Evolutionary conservation across 192 early-diverging fungal species (phyloP).

Genomic region (Coemansia sp.): DNA sequence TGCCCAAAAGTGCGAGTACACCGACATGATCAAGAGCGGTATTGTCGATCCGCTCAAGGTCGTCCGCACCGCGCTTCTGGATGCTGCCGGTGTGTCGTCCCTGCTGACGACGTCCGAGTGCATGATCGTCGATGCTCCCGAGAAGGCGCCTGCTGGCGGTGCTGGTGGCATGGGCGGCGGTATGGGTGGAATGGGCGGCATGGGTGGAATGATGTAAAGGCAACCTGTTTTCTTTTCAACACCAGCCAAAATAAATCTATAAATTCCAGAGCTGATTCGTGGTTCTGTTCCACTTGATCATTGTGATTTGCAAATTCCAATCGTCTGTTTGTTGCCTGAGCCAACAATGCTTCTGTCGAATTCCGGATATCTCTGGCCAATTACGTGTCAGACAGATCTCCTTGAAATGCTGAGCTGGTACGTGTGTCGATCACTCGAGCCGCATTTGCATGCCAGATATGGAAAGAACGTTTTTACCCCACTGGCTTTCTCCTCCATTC

Average conservation of each 20-base stretch:
- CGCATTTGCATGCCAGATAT: too few species aligned
- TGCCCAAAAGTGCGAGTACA: slow-evolving; percentile 87
- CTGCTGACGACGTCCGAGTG: slow-evolving; percentile 97
- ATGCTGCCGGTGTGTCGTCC: slow-evolving; percentile 95
- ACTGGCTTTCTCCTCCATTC: too few species aligned
- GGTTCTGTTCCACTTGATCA: background rate
- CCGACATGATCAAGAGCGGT: slow-evolving; percentile 95
- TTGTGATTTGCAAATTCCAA: background rate
- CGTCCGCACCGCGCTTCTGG: slow-evolving; percentile 95
- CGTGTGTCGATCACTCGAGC: too few species aligned
- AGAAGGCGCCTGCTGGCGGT: slow-evolving; percentile 61
- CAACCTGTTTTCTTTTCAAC: background rate
- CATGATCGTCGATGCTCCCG: slow-evolving; percentile 96
- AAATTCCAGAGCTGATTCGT: too few species aligned
- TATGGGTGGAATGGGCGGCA: slow-evolving; percentile 71
- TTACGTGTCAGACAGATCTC: too few species aligned
- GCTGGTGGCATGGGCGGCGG: slow-evolving; percentile 71
- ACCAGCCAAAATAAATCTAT: too few species aligned
- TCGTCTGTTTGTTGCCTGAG: too few species aligned
- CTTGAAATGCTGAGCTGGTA: too few species aligned
- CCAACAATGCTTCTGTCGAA: too few species aligned
- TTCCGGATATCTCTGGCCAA: too few species aligned
- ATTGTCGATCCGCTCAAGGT: slow-evolving; percentile 99
- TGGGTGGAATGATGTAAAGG: slow-evolving; percentile 51
- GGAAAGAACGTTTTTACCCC: too few species aligned